A percentile compares a stretch with the other conserved stretches of the same genome.
These are phyloP conservation scores for Boletales sp. DNA, from an alignment of 768 basidiomycete genomes.

Conservation along the genomic window DNA sequence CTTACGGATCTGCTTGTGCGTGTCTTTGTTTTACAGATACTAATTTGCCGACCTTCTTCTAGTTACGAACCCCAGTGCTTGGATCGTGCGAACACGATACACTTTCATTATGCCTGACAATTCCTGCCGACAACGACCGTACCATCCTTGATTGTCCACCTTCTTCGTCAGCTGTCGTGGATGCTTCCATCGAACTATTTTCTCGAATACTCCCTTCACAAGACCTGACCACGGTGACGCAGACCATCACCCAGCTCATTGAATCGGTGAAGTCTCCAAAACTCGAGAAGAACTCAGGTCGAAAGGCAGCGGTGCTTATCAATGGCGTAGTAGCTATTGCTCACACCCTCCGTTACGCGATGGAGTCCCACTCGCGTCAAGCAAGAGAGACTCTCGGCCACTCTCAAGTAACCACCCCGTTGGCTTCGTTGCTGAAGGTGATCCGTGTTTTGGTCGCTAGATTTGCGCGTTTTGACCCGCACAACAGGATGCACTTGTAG, in stretches of 20 bases:
- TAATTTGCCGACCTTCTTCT: constrained; percentile 1
- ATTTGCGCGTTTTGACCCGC: constrained; percentile 8
- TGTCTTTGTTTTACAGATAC: not conserved
- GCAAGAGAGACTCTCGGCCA: constrained; percentile 65
- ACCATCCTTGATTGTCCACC: constrained; percentile 62
- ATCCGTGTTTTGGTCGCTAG: constrained; percentile 8
- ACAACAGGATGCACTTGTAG: constrained; percentile 69
- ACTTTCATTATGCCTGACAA: constrained; percentile 60
- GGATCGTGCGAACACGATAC: constrained; percentile 87
- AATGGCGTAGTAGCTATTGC: constrained; percentile 77
- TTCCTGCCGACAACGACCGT: constrained; percentile 42
- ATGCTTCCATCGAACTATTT: constrained; percentile 87
- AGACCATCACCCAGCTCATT: constrained; percentile 54
- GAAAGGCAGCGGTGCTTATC: constrained; percentile 78
- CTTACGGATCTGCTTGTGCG: constrained; percentile 75
- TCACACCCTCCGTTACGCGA: constrained; percentile 60
- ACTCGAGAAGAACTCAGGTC: constrained; percentile 81
- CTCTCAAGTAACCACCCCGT: constrained; percentile 52
- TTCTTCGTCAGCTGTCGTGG: constrained; percentile 77
- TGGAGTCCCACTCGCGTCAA: constrained; percentile 50
- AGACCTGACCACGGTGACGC: constrained; percentile 54
- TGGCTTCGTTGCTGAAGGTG: constrained; percentile 79
- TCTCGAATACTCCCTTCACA: constrained; percentile 75
- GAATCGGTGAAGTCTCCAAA: constrained; percentile 70
- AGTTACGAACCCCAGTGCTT: constrained; percentile 65